These are phyloP conservation scores for Carallia pectinifolia DNA, from an alignment of 345 rosid species.

Conservation along the genomic window DNA sequence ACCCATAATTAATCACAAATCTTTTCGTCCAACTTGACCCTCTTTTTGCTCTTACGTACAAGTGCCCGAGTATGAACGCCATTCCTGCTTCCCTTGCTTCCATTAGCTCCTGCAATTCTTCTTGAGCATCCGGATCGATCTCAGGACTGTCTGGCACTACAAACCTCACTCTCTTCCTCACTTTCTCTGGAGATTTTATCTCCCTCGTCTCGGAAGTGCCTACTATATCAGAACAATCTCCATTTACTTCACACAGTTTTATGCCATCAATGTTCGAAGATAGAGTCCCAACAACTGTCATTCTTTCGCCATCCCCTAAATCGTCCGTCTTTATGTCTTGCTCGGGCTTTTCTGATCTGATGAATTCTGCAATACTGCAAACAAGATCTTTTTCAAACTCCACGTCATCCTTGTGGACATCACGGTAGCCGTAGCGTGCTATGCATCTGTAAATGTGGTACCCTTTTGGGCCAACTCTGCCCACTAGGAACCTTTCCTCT, in stretches of 20 bases:
- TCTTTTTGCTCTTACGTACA: not conserved
- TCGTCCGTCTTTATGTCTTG: not conserved
- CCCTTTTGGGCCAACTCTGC: slow-evolving; percentile 1
- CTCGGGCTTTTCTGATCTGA: slow-evolving; percentile 2
- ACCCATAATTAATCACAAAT: not conserved
- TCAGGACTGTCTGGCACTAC: not conserved
- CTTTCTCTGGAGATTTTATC: not conserved
- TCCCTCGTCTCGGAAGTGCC: not conserved
- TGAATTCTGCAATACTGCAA: not conserved
- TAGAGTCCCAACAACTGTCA: not conserved
- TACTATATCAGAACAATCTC: not conserved
- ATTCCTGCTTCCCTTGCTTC: slow-evolving; percentile 8
- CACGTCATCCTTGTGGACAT: not conserved
- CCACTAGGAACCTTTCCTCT: slow-evolving; percentile 5
- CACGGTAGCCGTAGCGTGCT: slow-evolving; percentile 1
- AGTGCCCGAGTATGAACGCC: not conserved
- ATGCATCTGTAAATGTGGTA: slow-evolving; percentile 2
- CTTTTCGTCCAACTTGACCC: slow-evolving; percentile 1
- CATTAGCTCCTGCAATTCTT: not conserved
- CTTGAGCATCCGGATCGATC: not conserved
- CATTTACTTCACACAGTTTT: not conserved
- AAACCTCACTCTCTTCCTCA: slow-evolving; percentile 2
- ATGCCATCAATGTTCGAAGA: not conserved
- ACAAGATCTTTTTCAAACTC: slow-evolving; percentile 1
- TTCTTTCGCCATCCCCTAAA: not conserved